Evolutionary conservation across 2,329 filamentous ascomycete genomes (phyloP), one percentile per base, ranked within the genome.

Genomic region (Exophiala sp.): DNA sequence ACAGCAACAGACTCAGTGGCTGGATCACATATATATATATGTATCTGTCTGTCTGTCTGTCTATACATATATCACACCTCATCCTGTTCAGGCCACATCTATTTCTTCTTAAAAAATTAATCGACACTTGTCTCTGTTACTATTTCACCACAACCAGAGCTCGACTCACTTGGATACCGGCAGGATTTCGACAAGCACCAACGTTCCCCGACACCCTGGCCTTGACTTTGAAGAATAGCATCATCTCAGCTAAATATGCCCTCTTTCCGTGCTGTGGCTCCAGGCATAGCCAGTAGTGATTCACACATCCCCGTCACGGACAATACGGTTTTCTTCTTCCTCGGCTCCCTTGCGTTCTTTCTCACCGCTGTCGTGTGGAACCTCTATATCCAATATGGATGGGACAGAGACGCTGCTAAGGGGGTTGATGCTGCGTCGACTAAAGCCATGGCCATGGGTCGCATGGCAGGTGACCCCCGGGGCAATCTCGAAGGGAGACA

Each of bases 301-400:
- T n/a, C 3, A 3, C 38, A 24, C 13, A 13, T 34, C 10, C 11
- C 32, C 1, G 37, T 45, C 35, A 38, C 45, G 9, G 38, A 49
- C 18, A 35, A 30, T 22, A 42, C 37, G 9, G 2, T 49, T 6
- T 22, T 35, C 19, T 46, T 50, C 42, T 53, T 53, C n/a, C 42
- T 50, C 9, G 35, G 19, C 1, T 46, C 46, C 9, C 23, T 46
- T 6, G 50, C 45, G 7, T 48, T 53, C 42, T 53, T 53, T 30
- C 40, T 48, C 21, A 16, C 40, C 32, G 39, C 50, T 1, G 23
- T 53, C 11, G 27, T 53, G 23, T 45, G 45, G 45, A 34, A 53
- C 13, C 22, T 49, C 8, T 53, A 53, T 24, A n/a, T 49, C 27
- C 50, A 37, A 22, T 18, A 29, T 38, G 50, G 46, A 23, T 42